phyloP scores from a whole-genome alignment of 176 grass and related monocot genomes.

The Hordeum marinum region DNA sequence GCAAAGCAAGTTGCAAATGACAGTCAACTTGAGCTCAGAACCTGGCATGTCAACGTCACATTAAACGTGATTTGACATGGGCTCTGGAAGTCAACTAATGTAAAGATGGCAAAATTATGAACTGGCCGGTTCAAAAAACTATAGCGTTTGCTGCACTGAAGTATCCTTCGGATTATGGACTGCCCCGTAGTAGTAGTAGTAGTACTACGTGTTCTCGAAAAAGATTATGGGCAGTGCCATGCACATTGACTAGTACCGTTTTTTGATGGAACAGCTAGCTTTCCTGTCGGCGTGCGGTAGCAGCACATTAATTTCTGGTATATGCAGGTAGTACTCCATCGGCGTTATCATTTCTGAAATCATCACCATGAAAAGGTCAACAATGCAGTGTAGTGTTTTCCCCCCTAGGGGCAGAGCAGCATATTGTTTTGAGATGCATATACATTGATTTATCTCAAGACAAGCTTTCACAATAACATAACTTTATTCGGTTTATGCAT shows the following conservation, averaged over 20 bases:
- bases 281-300: constrained; percentile 14
- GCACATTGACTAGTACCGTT: constrained; percentile 7
- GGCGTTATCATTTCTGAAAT: constrained; percentile 40
- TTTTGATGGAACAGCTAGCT: constrained; percentile 42
- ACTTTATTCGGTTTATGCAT: not conserved
- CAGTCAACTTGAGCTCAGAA: constrained; percentile 24
- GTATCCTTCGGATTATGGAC: not conserved
- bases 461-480: not conserved
- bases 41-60: constrained; percentile 22
- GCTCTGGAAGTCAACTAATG: not conserved
- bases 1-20: not conserved
- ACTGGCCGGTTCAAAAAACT: constrained; percentile 5
- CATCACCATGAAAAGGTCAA: not conserved
- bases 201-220: not conserved
- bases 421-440: not conserved
- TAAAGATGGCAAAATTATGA: constrained; percentile 12
- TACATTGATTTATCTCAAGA: not conserved
- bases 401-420: not conserved
- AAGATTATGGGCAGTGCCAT: constrained; percentile 22
- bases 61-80: constrained; percentile 35
- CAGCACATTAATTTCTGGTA: constrained; percentile 3
- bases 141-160: not conserved
- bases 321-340: not conserved
- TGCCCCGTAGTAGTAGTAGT: not conserved
- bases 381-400: not conserved